These are phyloP conservation scores for Trichoderma guizhouense DNA, from an alignment of 2,329 filamentous ascomycete genomes.

Conservation along the genomic window DNA sequence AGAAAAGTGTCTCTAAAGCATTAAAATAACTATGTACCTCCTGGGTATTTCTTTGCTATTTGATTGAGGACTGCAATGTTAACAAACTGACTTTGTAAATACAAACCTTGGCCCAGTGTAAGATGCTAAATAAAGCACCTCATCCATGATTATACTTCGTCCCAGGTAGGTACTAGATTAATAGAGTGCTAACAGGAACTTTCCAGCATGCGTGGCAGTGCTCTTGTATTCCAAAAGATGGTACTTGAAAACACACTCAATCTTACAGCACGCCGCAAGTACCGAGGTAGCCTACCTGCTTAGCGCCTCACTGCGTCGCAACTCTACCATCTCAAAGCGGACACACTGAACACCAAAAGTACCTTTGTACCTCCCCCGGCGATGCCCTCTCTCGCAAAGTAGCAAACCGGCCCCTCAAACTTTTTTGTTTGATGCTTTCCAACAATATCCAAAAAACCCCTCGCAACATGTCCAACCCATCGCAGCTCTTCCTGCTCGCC, in stretches of 20 bases:
- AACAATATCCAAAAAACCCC: too few species aligned
- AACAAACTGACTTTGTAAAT: background rate
- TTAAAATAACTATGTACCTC: background rate
- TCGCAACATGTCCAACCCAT: conserved; percentile 46
- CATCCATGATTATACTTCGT: background rate
- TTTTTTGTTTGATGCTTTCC: background rate
- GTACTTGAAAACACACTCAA: background rate
- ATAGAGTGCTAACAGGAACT: background rate
- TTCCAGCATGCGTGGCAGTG: background rate
- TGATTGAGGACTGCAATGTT: background rate
- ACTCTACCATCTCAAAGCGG: background rate
- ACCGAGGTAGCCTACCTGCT: background rate
- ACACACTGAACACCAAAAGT: background rate
- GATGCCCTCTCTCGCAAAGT: background rate
- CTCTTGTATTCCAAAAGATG: background rate
- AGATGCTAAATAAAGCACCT: background rate
- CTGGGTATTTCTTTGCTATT: too few species aligned
- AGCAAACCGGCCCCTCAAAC: background rate
- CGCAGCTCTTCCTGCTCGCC: conserved; percentile 85
- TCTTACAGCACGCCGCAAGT: background rate
- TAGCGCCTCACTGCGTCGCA: background rate
- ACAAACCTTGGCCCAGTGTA: background rate
- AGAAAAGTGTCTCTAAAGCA: background rate
- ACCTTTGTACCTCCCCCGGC: background rate
- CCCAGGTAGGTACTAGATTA: background rate